A percentile compares a stretch with the other conserved stretches of the same genome.
Evolutionary conservation across 1,284 basidiomycete genomes (phyloP).

Genomic region (Paramarasmius palmivorus): DNA sequence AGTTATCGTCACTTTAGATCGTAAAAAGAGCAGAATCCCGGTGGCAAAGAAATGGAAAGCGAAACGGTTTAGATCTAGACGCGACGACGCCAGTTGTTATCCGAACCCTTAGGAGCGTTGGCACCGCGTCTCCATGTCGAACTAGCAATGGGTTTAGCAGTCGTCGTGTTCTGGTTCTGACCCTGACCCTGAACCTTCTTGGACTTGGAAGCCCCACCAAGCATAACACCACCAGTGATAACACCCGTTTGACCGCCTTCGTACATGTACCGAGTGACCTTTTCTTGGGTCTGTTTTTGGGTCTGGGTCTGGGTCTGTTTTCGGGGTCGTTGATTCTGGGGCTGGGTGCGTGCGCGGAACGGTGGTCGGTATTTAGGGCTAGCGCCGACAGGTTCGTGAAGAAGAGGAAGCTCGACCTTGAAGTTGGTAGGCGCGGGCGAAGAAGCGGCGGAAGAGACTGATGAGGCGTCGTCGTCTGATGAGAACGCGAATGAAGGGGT

Average conservation of each 20-base stretch:
- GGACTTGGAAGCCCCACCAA: slow-evolving; percentile 6
- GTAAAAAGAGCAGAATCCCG: too few relatives aligned
- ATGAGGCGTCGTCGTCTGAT: not conserved
- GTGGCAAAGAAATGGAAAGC: too few relatives aligned
- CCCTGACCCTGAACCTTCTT: too few relatives aligned
- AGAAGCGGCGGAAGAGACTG: not conserved
- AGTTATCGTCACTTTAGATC: too few relatives aligned
- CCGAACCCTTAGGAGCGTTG: too few relatives aligned
- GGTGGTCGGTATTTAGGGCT: not conserved
- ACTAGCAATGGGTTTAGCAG: too few relatives aligned
- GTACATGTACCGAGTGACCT: slow-evolving; percentile 4
- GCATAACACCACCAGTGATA: slow-evolving; percentile 4
- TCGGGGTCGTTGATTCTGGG: too few relatives aligned
- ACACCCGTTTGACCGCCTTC: slow-evolving; percentile 3
- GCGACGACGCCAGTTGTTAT: too few relatives aligned
- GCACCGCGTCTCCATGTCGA: too few relatives aligned
- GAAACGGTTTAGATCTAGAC: too few relatives aligned
- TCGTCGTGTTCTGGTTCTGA: too few relatives aligned
- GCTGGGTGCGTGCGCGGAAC: not conserved
- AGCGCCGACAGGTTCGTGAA: not conserved
- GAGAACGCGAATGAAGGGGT: not conserved
- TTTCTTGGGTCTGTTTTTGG: not conserved
- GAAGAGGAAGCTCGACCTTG: not conserved
- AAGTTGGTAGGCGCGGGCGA: not conserved
- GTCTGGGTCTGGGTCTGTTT: not conserved